Evolutionary conservation across 2,329 filamentous ascomycete species (phyloP).

Genomic region (Pseudocercospora cruenta): DNA sequence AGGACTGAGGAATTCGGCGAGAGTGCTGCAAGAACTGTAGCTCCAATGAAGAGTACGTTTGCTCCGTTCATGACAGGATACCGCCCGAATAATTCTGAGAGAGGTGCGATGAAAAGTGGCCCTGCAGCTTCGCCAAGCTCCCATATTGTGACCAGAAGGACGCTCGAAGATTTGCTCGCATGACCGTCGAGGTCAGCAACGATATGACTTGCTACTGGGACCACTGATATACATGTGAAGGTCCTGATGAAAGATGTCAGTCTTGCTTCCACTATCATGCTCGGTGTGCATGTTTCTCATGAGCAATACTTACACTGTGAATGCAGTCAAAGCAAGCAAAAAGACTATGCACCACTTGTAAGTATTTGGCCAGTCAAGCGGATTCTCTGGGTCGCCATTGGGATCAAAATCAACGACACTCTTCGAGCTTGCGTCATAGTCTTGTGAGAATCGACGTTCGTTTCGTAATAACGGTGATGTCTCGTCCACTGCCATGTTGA

Average conservation of each 20-base stretch:
- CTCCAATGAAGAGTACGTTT: conserved; percentile 52
- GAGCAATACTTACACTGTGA: conserved; percentile 54
- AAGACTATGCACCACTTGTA: conserved; percentile 59
- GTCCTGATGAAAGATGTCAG: conserved; percentile 27
- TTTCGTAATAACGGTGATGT: conserved; percentile 23
- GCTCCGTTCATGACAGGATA: conserved; percentile 43
- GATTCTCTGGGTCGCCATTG: conserved; percentile 54
- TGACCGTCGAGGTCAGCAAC: conserved; percentile 31
- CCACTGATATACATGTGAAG: conserved; percentile 38
- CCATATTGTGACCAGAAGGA: conserved; percentile 54
- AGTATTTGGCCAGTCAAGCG: conserved; percentile 55
- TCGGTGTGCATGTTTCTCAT: not conserved
- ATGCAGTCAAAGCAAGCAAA: conserved; percentile 58
- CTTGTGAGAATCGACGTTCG: not conserved
- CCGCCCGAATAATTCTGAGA: conserved; percentile 50
- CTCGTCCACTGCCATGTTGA: conserved; percentile 13
- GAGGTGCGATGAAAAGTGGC: conserved; percentile 50
- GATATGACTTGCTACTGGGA: conserved; percentile 35
- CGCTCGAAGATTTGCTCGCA: conserved; percentile 29
- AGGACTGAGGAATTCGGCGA: conserved; percentile 45
- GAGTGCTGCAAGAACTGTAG: conserved; percentile 44
- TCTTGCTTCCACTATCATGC: too few species aligned
- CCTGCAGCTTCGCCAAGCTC: conserved; percentile 54
- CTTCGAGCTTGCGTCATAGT: conserved; percentile 20
- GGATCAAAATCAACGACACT: conserved; percentile 51